Base-by-base conservation (phyloP, 345 rosid genomes). In the Lumnitzera littorea region DNA sequence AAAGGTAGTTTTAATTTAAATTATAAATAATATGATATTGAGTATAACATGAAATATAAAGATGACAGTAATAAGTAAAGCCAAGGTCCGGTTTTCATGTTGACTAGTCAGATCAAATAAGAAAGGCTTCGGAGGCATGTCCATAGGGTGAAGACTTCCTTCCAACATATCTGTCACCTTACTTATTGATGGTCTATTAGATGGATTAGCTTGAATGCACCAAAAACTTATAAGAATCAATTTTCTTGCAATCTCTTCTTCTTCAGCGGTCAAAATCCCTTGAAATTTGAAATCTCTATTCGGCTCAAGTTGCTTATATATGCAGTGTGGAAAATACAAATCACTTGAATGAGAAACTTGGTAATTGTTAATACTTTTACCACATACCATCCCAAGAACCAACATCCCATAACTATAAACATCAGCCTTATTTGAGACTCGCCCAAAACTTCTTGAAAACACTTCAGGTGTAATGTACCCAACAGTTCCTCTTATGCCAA, bases 381-480 rank as follows among this genome's bases (percentile, higher is more conserved):
- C 71, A n/a, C 76, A 74, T 15, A 74, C 67, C 64, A 80, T 80
- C 36, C 74, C 74, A 0, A 77, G 64, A 31, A 72, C 46, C 63
- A 80, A 53, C 80, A 77, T 80, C 29, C 80, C 80, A 1, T 77
- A 80, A 51, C 82, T 77, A 5, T 74, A 80, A 2, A 72, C 80
- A 63, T 78, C 80, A 7, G 76, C 72, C 23, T 81, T 78, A 60
- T 75, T 29, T 7, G 76, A 77, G 0, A 70, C 76, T 25, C 17
- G 15, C 14, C 82, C 82, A 2, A 70, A 68, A 12, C 25, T 57
- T 16, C 64, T 72, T 61, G 29, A 27, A 41, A 64, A 62, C 25
- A 80, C 50, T 24, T 77, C 82, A 0, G 77, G 79, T 36, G 84
- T 82, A 53, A 74, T 77, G 50, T 76, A 80, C 0, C 76, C 80